Evolutionary conservation across 177 flowering plant species (phyloP).

Genomic region (Telopea speciosissima): DNA sequence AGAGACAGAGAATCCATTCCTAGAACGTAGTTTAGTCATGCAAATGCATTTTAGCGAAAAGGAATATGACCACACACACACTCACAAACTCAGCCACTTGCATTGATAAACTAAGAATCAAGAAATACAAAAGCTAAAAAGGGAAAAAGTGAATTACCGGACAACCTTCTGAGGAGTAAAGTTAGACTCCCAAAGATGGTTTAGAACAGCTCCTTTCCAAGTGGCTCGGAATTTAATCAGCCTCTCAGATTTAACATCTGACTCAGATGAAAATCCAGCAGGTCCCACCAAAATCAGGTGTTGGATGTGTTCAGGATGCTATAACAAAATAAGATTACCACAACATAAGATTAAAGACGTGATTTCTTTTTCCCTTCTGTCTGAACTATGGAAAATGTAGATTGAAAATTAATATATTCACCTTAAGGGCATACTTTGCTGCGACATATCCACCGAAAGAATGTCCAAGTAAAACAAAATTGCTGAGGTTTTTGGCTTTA

Average conservation of each 20-base stretch:
- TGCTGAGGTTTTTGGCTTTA: conserved; percentile 78
- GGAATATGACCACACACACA: no score
- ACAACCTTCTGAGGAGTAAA: conserved; percentile 88
- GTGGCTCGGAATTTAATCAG: conserved; percentile 63
- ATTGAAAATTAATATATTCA: conserved; percentile 16
- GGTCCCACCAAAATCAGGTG: conserved; percentile 92
- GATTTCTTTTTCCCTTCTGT: not conserved
- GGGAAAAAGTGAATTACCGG: conserved; percentile 36
- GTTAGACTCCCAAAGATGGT: conserved; percentile 93
- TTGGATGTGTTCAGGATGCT: conserved; percentile 94
- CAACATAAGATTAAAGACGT: not conserved
- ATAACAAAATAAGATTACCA: conserved; percentile 2
- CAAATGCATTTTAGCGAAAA: no score
- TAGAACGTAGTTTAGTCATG: no score
- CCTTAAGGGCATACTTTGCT: conserved; percentile 96
- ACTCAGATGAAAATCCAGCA: conserved; percentile 80
- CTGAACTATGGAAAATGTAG: not conserved
- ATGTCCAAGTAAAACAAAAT: conserved; percentile 91
- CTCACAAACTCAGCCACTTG: no score
- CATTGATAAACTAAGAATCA: not conserved
- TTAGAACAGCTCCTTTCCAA: conserved; percentile 88
- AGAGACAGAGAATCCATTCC: not conserved
- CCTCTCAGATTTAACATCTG: conserved; percentile 58
- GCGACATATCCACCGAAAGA: conserved; percentile 99
- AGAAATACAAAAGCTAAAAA: not conserved